Evolutionary conservation across 1,284 basidiomycete species (phyloP), one percentile per base, ranked within the genome.

Genomic region (Ceratorhiza oryzae-sativae): DNA sequence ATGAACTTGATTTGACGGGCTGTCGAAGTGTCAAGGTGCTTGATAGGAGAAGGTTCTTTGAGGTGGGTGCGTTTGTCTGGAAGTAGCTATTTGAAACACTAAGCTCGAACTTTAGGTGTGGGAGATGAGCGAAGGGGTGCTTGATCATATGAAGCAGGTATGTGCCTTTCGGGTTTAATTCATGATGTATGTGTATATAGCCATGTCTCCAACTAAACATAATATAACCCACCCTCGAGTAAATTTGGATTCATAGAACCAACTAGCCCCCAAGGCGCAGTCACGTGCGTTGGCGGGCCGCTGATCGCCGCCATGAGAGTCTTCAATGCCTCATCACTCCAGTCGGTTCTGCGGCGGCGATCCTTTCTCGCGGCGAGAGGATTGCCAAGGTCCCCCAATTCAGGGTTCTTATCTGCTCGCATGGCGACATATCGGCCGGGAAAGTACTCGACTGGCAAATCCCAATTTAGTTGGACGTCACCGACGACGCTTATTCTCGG

Each of bases 401-500:
- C 20, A 39, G n/a, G 51, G 23, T 39, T 8, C 18, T 13, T 20
- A 48, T 59, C 67, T 36, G 41, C 45, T 45, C 36, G 42, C 30
- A 58, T 58, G 34, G 45, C 42, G 20, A 42, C 55, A 2, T 71
- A 23, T 55, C 55, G 23, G 4, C 46, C 25, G 1, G 34, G 56
- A 13, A 34, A 46, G 32, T 30, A 51, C 9, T 48, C 67, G 1
- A 41, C 36, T 13, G 55, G 55, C 12, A 71, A 71, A 49, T 71
- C 67, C 49, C 27, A 36, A 18, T 71, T 71, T 49, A 71, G 56
- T 20, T 73, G 73, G 58, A 55, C 90, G 32, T 90, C 83, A 48
- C 91, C 93, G 2, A 90, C 90, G 3, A 90, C 94, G 79, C 75
- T 95, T 20, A 81, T 97, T 12, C 84, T 97, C 63, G 93, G 92